These are phyloP conservation scores for Cucurbita moschata DNA, from an alignment of 306 rosid species.

Conservation along the genomic window DNA sequence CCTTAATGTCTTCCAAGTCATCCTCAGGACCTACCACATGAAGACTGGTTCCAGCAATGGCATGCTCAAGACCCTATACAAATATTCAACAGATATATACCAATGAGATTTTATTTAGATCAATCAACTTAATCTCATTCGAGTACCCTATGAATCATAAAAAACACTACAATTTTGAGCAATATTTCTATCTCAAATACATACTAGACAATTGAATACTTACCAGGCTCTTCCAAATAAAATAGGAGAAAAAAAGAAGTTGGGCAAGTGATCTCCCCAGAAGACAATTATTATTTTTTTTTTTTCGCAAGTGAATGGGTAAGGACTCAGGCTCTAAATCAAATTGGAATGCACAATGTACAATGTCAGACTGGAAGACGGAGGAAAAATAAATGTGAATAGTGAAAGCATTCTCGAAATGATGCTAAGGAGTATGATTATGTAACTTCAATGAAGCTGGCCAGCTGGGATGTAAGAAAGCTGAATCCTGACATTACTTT, in stretches of 20 bases:
- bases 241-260: not conserved
- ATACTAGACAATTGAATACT: not conserved
- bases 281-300: not conserved
- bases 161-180: not conserved
- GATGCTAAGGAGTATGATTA: not conserved
- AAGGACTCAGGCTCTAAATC: not conserved
- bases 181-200: not conserved
- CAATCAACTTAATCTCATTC: not conserved
- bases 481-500: not conserved
- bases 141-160: not conserved
- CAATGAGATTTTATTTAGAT: not conserved
- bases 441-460: not conserved
- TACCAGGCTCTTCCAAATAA: not conserved
- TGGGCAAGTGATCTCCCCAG: not conserved
- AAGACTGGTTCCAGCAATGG: conserved; percentile 84
- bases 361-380: not conserved
- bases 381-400: not conserved
- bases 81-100: conserved; percentile 5
- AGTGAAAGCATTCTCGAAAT: not conserved
- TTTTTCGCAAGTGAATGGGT: not conserved
- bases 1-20: conserved; percentile 67
- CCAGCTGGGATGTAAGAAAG: not conserved
- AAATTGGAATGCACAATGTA: not conserved
- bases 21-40: conserved; percentile 75
- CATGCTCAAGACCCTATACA: conserved; percentile 86